These are phyloP conservation scores for Fusarium acutatum DNA, from an alignment of 2,329 filamentous ascomycete species.

Conservation along the genomic window DNA sequence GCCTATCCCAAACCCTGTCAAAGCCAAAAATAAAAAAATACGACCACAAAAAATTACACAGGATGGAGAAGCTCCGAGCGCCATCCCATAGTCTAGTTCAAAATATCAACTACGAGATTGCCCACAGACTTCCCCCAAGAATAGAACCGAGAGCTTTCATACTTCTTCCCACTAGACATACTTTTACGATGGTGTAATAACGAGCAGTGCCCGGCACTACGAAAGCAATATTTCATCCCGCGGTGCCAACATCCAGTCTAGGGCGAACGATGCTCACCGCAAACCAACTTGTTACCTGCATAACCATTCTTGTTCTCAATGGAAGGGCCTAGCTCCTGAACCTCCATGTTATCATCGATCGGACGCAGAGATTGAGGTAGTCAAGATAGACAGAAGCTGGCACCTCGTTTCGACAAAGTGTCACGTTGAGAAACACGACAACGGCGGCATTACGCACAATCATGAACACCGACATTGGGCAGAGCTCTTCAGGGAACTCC, in stretches of 20 bases:
- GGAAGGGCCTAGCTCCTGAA: no score
- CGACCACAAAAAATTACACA: not conserved
- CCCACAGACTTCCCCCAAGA: not conserved
- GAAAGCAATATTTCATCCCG: not conserved
- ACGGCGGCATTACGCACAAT: not conserved
- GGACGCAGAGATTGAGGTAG: not conserved
- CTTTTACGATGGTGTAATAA: not conserved
- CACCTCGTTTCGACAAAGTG: conserved; percentile 2
- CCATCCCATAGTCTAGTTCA: not conserved
- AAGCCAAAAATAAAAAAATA: not conserved
- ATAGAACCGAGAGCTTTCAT: not conserved
- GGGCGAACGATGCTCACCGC: not conserved
- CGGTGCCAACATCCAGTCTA: no score
- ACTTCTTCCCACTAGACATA: not conserved
- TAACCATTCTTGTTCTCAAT: not conserved
- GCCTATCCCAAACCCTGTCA: not conserved
- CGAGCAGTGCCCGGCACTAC: not conserved
- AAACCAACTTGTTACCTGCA: not conserved
- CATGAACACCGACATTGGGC: not conserved
- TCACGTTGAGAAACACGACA: not conserved
- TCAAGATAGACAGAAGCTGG: not conserved
- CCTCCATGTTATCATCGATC: not conserved
- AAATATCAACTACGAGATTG: not conserved
- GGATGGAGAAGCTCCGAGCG: not conserved
- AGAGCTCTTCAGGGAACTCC: not conserved